Base-by-base conservation (phyloP, 177 flowering plant genomes). In the Vitis hybrid region DNA sequence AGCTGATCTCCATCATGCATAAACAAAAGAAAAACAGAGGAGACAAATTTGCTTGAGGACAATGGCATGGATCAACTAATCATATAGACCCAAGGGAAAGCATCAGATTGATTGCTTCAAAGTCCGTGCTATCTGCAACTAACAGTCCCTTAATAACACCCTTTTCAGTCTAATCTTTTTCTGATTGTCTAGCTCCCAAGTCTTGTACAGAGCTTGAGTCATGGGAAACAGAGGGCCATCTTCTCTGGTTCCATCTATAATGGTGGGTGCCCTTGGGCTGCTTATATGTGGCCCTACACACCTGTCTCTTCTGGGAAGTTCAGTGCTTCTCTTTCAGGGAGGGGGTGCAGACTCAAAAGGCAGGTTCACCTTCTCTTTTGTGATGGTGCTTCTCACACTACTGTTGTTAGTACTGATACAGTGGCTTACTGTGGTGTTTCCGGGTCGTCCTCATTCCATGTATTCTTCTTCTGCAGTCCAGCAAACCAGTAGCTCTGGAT, bases 171-270 rank as follows among this genome's bases (percentile, higher is more conserved):
- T 39, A 39, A 39, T 7, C 8, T 5, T 39, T 39, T 39, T 39
- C 8, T 39, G 6, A 39, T 39, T 39, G 5, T 39, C 45, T 39
- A 39, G 8, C 45, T 39, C 45, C 45, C 45, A 39, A 39, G 45
- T 39, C 45, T 39, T 5, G 45, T 39, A 16, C 20, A 10, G 15
- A 73, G 60, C 5, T 1, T 19, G 48, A 60, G 70, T 5, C 16
- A 80, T 73, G 80, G 20, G 51, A 51, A 67, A 60, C 1, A 62
- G 62, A 66, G 80, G 88, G 12, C 88, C 86, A n/a, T 85, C 88
- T 8, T 83, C 86, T 13, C 10, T 81, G 51, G 68, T 85, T 11
- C 88, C 85, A 1, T 78, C 68, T 55, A 48, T 85, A 18, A 31
- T 85, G 57, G 70, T 83, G 58, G 79, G 75, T 7, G 74, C 55